Conservation (phyloP, 2,329 filamentous ascomycete genomes). For the Alternaria sp. region DNA sequence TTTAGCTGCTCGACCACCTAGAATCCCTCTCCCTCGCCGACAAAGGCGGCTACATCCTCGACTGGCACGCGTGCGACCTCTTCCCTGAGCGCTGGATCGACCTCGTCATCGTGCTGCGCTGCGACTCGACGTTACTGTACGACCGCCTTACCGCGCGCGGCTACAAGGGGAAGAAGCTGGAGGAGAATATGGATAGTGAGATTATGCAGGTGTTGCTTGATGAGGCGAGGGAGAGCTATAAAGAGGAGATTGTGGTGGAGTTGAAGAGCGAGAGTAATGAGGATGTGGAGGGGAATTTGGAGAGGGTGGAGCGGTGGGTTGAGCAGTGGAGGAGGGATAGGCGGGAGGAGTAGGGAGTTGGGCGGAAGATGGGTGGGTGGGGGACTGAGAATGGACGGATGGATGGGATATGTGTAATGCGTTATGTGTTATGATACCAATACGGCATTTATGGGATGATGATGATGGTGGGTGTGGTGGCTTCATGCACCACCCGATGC, state of each 20-base stretch:
- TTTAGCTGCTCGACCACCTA: slow-evolving; percentile 81
- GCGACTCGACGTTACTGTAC: slow-evolving; percentile 79
- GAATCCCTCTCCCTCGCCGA: slow-evolving; percentile 73
- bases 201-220: slow-evolving; percentile 95
- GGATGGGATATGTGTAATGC: neutral
- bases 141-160: slow-evolving; percentile 80
- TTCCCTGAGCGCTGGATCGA: slow-evolving; percentile 96
- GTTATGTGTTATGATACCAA: slow-evolving; percentile 1
- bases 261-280: slow-evolving; percentile 82
- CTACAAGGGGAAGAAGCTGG: slow-evolving; percentile 84
- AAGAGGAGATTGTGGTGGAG: slow-evolving; percentile 87
- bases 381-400: neutral
- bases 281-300: slow-evolving; percentile 88
- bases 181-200: slow-evolving; percentile 96
- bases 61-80: slow-evolving; percentile 97
- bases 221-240: slow-evolving; percentile 87
- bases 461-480: neutral
- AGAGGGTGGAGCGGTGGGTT: slow-evolving; percentile 82
- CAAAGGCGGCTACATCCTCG: slow-evolving; percentile 84
- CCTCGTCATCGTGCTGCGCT: slow-evolving; percentile 87
- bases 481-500: neutral
- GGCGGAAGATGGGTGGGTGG: neutral
- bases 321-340: slow-evolving; percentile 80
- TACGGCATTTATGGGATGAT: neutral
- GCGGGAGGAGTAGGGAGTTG: slow-evolving; percentile 35